Evolutionary conservation across 495 filamentous ascomycete species (phyloP).

Genomic region (Podospora bellae-mahoneyi): DNA sequence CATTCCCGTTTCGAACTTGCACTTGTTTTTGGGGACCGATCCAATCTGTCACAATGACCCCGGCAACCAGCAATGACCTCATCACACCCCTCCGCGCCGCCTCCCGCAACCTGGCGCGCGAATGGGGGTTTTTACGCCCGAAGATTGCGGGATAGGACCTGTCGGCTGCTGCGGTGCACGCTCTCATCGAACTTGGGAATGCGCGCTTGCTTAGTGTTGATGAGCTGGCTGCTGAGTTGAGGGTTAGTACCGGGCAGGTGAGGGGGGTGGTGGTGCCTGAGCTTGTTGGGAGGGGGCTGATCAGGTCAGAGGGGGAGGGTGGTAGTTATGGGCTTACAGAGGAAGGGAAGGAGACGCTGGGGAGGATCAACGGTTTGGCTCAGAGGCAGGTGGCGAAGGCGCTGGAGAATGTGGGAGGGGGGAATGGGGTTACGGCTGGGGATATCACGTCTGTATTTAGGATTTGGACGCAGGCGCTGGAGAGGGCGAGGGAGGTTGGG

Average conservation of each 20-base stretch:
- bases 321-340: conserved; percentile 18
- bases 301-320: neutral
- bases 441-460: conserved; percentile 22
- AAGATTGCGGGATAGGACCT: conserved; percentile 21
- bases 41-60: too few species aligned
- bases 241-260: conserved; percentile 15
- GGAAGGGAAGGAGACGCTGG: conserved; percentile 15
- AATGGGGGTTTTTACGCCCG: conserved; percentile 27
- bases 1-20: too few species aligned
- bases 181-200: conserved; percentile 30
- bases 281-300: conserved; percentile 16
- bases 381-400: conserved; percentile 24
- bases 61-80: neutral
- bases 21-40: too few species aligned
- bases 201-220: conserved; percentile 10
- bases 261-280: conserved; percentile 14
- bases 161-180: conserved; percentile 26
- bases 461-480: conserved; percentile 25
- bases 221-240: conserved; percentile 20
- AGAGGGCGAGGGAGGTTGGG: conserved; percentile 6
- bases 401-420: conserved; percentile 15
- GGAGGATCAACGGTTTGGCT: conserved; percentile 21
- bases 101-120: conserved; percentile 27
- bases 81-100: conserved; percentile 24
- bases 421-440: conserved; percentile 15